Evolutionary conservation across 1,139 yeast genomes (phyloP).

Genomic region (Blastobotrys petasosporus): DNA sequence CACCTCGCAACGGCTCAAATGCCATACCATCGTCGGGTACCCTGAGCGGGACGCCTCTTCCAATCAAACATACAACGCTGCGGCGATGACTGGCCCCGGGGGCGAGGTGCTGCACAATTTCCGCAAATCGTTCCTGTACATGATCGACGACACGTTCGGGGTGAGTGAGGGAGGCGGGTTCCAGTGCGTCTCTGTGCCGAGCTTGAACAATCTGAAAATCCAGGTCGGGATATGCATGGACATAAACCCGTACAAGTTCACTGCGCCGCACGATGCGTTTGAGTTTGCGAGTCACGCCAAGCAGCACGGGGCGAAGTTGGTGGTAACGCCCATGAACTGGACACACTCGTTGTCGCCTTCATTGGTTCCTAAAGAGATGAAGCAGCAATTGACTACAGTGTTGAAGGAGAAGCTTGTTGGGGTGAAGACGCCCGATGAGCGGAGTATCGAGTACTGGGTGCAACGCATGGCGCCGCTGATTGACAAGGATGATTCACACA

Average conservation of each 20-base stretch:
- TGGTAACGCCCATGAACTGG: constrained; percentile 89
- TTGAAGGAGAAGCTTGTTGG: constrained; percentile 14
- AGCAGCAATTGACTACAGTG: constrained; percentile 7
- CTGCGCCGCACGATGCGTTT: constrained; percentile 66
- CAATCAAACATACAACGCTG: constrained; percentile 58
- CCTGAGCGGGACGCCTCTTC: constrained; percentile 48
- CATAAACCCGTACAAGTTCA: constrained; percentile 76
- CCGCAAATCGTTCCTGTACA: constrained; percentile 71
- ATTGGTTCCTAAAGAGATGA: constrained; percentile 17
- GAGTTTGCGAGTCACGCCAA: constrained; percentile 62
- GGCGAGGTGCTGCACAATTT: constrained; percentile 64
- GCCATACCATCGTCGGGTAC: constrained; percentile 76
- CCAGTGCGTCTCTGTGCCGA: constrained; percentile 9
- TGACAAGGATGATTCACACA: constrained; percentile 20
- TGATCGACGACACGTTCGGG: constrained; percentile 79
- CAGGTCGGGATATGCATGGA: constrained; percentile 95
- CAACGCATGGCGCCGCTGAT: constrained; percentile 63
- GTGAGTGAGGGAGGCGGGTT: constrained; percentile 49
- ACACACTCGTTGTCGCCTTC: constrained; percentile 42
- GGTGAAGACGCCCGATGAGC: constrained; percentile 30
- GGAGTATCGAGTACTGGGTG: constrained; percentile 59
- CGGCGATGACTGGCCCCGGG: constrained; percentile 52
- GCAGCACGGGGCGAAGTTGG: constrained; percentile 45
- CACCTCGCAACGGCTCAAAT: constrained; percentile 45
- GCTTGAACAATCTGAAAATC: constrained; percentile 27